Conservation (phyloP, 2,329 filamentous ascomycete species). For the Trichoderma oligosporum region DNA sequence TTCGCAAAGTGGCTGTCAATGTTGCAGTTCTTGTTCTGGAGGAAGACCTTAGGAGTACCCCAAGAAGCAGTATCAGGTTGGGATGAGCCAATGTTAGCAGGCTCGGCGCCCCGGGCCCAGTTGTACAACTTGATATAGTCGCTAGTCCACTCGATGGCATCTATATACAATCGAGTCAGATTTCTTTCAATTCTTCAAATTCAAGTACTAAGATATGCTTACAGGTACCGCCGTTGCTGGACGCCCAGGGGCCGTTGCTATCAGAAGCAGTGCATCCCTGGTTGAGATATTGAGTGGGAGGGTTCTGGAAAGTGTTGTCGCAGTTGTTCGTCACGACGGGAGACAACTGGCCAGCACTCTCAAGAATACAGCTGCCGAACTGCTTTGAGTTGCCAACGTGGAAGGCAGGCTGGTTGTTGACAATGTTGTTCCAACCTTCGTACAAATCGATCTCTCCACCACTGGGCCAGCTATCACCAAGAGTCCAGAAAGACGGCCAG, state of each 20-base stretch:
- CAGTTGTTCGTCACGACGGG: slow-evolving; percentile 38
- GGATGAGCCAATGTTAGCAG: slow-evolving; percentile 35
- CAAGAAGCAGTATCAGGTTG: slow-evolving; percentile 60
- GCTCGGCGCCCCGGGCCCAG: slow-evolving; percentile 34
- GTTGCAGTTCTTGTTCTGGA: slow-evolving; percentile 58
- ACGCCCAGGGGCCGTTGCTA: slow-evolving; percentile 38
- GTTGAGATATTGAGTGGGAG: slow-evolving; percentile 33
- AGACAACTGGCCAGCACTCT: slow-evolving; percentile 30
- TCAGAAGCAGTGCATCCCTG: slow-evolving; percentile 43
- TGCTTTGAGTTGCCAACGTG: slow-evolving; percentile 43
- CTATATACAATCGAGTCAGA: slow-evolving; percentile 20
- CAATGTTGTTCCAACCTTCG: slow-evolving; percentile 59
- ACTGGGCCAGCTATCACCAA: slow-evolving; percentile 53
- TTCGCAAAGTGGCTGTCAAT: slow-evolving; percentile 59
- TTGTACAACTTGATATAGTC: slow-evolving; percentile 42
- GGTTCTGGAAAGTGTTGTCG: slow-evolving; percentile 37
- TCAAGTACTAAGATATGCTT: slow-evolving; percentile 30
- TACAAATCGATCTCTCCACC: slow-evolving; percentile 66
- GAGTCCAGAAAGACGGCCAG: slow-evolving; percentile 66
- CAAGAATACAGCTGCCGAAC: slow-evolving; percentile 37
- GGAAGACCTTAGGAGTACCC: slow-evolving; percentile 60
- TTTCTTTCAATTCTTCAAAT: background rate
- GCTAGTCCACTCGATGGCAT: slow-evolving; percentile 43
- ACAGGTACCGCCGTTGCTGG: slow-evolving; percentile 39
- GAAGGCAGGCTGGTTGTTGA: slow-evolving; percentile 54